Evolutionary conservation across 2,329 filamentous ascomycete species (phyloP).

Genomic region (Pseudogymnoascus sp.): DNA sequence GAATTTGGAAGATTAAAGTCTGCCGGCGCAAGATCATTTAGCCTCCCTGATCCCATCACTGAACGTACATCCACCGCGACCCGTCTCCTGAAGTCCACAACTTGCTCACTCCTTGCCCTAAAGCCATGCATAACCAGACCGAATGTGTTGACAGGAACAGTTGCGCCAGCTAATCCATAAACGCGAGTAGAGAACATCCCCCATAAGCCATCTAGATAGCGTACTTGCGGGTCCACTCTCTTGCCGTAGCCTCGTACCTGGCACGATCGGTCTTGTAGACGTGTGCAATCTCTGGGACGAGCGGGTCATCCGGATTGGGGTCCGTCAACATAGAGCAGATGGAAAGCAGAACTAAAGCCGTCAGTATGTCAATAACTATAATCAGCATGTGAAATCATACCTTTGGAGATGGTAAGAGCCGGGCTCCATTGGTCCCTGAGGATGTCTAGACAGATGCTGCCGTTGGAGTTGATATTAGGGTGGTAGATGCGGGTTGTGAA

Average conservation of each 20-base stretch:
- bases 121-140: conserved; percentile 11
- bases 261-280: conserved; percentile 99
- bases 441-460: conserved; percentile 98
- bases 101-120: conserved; percentile 9
- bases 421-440: conserved; percentile 99
- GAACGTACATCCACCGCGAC: conserved; percentile 7
- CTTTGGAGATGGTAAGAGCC: conserved; percentile 96
- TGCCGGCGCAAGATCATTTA: conserved; percentile 8
- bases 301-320: conserved; percentile 96
- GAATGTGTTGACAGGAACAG: conserved; percentile 11
- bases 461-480: conserved; percentile 99
- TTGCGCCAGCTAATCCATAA: conserved; percentile 13
- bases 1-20: conserved; percentile 7
- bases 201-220: conserved; percentile 57
- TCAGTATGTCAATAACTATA: conserved; percentile 6
- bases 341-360: conserved; percentile 70
- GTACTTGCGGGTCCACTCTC: conserved; percentile 99
- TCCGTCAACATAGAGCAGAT: conserved; percentile 99
- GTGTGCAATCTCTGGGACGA: conserved; percentile 97
- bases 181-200: conserved; percentile 9
- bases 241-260: conserved; percentile 89
- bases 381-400: conserved; percentile 40
- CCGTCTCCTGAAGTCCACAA: background rate
- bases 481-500: conserved; percentile 99
- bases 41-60: conserved; percentile 8